These are phyloP conservation scores for Quaeritorhiza haematococci DNA, from an alignment of 371 early-diverging fungal species.

Conservation along the genomic window DNA sequence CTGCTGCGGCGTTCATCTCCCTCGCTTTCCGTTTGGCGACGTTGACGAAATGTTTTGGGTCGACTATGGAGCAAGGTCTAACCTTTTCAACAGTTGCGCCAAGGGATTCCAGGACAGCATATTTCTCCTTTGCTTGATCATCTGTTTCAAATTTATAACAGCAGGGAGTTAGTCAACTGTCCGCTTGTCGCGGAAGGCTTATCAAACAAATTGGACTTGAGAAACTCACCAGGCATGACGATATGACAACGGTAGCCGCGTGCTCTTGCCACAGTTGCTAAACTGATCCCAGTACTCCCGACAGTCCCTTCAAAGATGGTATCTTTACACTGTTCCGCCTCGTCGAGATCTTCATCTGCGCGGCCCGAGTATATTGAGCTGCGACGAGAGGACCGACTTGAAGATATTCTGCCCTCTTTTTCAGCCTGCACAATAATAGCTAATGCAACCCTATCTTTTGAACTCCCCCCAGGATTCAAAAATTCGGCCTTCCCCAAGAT, in stretches of 20 bases:
- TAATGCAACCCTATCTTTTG: slow-evolving; percentile 89
- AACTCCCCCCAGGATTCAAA: slow-evolving; percentile 87
- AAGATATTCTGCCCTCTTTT: slow-evolving; percentile 48
- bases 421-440: slow-evolving; percentile 81
- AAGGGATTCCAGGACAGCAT: slow-evolving; percentile 70
- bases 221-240: slow-evolving; percentile 72
- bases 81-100: slow-evolving; percentile 91
- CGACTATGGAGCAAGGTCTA: slow-evolving; percentile 86
- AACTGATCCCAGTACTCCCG: slow-evolving; percentile 45
- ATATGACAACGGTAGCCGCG: slow-evolving; percentile 88
- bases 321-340: too few relatives aligned
- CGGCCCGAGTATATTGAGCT: too few relatives aligned
- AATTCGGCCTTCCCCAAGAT: slow-evolving; percentile 77
- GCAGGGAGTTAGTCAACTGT: neutral
- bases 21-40: slow-evolving; percentile 72
- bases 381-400: too few relatives aligned
- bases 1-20: slow-evolving; percentile 43
- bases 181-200: neutral
- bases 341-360: too few relatives aligned
- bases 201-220: neutral
- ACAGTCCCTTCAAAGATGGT: slow-evolving; percentile 95
- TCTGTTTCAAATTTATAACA: slow-evolving; percentile 30
- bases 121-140: slow-evolving; percentile 88
- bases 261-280: slow-evolving; percentile 69
- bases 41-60: slow-evolving; percentile 87